A percentile compares a stretch with the other conserved stretches of the same genome.
Evolutionary conservation across 768 basidiomycete species (phyloP).

Genomic region (Russula griseocarnosa): DNA sequence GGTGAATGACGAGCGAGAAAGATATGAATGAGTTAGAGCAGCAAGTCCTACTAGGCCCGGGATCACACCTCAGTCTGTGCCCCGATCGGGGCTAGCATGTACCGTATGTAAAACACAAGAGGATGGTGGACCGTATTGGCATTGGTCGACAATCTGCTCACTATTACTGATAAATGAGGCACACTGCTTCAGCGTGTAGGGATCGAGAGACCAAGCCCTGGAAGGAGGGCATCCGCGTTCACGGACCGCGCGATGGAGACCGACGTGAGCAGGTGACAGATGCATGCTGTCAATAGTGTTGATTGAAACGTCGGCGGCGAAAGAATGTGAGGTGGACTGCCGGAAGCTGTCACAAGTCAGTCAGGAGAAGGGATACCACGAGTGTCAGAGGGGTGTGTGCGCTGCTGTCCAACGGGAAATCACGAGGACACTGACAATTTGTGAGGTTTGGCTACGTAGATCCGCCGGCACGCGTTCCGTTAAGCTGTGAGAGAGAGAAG

Average conservation of each 20-base stretch:
- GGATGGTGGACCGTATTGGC: background rate
- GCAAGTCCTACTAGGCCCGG: background rate
- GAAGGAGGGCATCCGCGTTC: conserved; percentile 6
- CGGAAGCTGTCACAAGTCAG: conserved; percentile 21
- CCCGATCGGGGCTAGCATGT: conserved; percentile 10
- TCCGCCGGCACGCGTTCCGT: conserved; percentile 22
- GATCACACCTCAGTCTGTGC: background rate
- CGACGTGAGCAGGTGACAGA: conserved; percentile 17
- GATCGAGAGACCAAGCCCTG: conserved; percentile 11
- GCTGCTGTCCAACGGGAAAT: conserved; percentile 19
- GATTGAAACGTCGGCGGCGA: conserved; percentile 25
- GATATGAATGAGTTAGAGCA: background rate
- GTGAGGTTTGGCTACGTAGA: conserved; percentile 24
- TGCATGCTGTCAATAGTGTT: conserved; percentile 23
- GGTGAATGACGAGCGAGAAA: background rate
- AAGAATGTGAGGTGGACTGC: conserved; percentile 23
- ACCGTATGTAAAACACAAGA: background rate
- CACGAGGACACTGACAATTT: conserved; percentile 20
- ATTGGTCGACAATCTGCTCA: background rate
- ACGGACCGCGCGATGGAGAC: conserved; percentile 9
- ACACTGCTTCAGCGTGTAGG: conserved; percentile 14
- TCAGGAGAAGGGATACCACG: conserved; percentile 17
- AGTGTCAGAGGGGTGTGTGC: conserved; percentile 19
- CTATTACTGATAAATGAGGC: conserved; percentile 5
- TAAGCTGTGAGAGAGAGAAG: conserved; percentile 17